phyloP scores from a whole-genome alignment of 2,329 filamentous ascomycete genomes.

The Albophoma yamanashiensis region DNA sequence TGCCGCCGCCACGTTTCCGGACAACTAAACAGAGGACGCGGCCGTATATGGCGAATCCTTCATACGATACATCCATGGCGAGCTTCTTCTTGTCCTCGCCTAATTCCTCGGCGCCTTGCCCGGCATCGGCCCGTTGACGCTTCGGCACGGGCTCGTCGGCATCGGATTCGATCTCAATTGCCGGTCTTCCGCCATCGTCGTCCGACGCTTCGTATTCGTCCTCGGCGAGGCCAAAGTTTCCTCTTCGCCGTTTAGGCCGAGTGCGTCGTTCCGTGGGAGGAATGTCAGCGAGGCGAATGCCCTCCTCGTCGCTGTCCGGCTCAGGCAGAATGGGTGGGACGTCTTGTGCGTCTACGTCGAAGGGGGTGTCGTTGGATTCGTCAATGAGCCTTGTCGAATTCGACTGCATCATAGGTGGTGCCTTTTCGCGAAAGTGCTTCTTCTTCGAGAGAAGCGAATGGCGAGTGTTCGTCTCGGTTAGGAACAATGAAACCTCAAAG shows the following conservation, averaged over 20 bases:
- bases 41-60: constrained; percentile 93
- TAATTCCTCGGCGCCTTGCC: constrained; percentile 2
- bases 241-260: constrained; percentile 19
- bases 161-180: constrained; percentile 28
- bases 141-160: constrained; percentile 33
- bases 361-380: constrained; percentile 40
- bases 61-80: constrained; percentile 75
- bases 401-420: constrained; percentile 42
- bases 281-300: constrained; percentile 21
- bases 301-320: constrained; percentile 35
- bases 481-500: constrained; percentile 89
- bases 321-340: constrained; percentile 26
- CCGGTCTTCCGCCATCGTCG: constrained; percentile 22
- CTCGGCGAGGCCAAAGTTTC: constrained; percentile 7
- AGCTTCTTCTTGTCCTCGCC: constrained; percentile 83
- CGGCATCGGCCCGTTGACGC: constrained; percentile 24
- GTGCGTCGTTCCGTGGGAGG: constrained; percentile 13
- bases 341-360: constrained; percentile 38
- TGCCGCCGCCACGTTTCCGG: constrained; percentile 54
- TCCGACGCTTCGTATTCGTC: constrained; percentile 15
- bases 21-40: constrained; percentile 86
- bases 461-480: constrained; percentile 74
- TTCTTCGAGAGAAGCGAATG: constrained; percentile 82
- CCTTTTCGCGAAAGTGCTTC: constrained; percentile 60
- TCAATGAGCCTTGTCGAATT: constrained; percentile 54